Conservation (phyloP, 495 filamentous ascomycete species). For the Neurospora tetrasperma region DNA sequence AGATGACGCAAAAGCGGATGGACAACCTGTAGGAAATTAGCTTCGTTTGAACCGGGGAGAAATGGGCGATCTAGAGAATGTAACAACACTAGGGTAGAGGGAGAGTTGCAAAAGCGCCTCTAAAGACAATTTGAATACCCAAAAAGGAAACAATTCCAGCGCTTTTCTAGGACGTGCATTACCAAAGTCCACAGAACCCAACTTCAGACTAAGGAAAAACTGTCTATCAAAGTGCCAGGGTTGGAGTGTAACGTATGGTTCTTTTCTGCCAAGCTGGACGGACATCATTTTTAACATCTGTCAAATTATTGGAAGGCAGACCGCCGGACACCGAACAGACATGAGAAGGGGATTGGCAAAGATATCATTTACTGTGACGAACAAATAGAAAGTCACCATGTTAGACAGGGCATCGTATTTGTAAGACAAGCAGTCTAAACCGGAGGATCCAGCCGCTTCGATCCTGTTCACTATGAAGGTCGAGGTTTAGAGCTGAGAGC, state of each 20-base stretch:
- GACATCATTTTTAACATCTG: neutral
- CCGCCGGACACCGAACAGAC: neutral
- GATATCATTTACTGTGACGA: neutral
- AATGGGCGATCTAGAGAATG: no score
- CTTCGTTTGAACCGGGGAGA: neutral
- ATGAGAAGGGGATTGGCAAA: neutral
- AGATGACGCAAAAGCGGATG: neutral
- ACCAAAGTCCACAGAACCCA: no score
- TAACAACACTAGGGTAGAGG: no score
- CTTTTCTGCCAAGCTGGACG: neutral
- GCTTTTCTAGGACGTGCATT: no score
- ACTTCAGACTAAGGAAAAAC: no score
- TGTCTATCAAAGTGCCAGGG: no score
- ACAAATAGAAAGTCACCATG: neutral
- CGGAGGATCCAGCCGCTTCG: neutral
- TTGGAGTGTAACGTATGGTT: neutral
- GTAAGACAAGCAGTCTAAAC: neutral
- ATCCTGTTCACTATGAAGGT: neutral
- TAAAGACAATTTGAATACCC: no score
- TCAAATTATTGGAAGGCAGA: neutral
- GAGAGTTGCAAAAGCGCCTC: no score
- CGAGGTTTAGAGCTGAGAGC: neutral
- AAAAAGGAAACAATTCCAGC: no score
- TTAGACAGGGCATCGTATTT: neutral
- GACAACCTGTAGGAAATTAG: neutral